Evolutionary conservation across 2,329 filamentous ascomycete species (phyloP).

Genomic region (Arthrinium puccinioides): DNA sequence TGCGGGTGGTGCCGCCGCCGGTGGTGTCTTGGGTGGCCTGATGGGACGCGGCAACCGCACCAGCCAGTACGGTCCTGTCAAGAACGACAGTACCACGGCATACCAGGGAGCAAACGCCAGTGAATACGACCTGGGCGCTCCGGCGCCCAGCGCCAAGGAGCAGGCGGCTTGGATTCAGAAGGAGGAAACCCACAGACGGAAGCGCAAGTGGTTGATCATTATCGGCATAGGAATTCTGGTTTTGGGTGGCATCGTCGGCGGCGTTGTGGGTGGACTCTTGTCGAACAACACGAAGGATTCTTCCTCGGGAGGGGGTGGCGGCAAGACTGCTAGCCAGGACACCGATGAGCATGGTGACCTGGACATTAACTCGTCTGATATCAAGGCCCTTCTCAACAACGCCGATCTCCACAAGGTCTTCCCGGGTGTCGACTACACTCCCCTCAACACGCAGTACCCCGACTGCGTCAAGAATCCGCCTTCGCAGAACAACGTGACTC

Average conservation of each 20-base stretch:
- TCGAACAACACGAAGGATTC: constrained; percentile 39
- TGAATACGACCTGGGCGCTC: constrained; percentile 27
- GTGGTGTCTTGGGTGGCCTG: constrained; percentile 29
- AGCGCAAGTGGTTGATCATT: constrained; percentile 64
- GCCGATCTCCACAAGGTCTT: constrained; percentile 83
- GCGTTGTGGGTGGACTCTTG: constrained; percentile 44
- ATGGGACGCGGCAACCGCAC: constrained; percentile 22
- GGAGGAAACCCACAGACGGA: constrained; percentile 54
- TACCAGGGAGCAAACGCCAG: constrained; percentile 25
- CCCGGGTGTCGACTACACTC: constrained; percentile 91
- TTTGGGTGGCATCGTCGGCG: constrained; percentile 65
- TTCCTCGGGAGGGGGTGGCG: constrained; percentile 22
- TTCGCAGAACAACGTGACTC: constrained; percentile 89
- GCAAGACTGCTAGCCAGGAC: constrained; percentile 53
- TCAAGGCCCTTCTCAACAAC: constrained; percentile 77
- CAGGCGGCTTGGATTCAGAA: constrained; percentile 53
- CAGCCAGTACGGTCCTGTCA: constrained; percentile 51
- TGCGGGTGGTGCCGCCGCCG: constrained; percentile 34
- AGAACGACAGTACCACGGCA: constrained; percentile 18
- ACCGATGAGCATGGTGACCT: constrained; percentile 60
- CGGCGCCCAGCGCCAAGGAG: constrained; percentile 48
- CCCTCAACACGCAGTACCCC: constrained; percentile 84
- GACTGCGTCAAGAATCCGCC: constrained; percentile 70
- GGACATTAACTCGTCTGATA: constrained; percentile 66
- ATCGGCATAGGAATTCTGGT: constrained; percentile 57